Percentiles rank a stretch among this genome's conserved stretches.
phyloP scores from a whole-genome alignment of 352 stramenopile genomes.

The Phytophthora fragariaefolia region DNA sequence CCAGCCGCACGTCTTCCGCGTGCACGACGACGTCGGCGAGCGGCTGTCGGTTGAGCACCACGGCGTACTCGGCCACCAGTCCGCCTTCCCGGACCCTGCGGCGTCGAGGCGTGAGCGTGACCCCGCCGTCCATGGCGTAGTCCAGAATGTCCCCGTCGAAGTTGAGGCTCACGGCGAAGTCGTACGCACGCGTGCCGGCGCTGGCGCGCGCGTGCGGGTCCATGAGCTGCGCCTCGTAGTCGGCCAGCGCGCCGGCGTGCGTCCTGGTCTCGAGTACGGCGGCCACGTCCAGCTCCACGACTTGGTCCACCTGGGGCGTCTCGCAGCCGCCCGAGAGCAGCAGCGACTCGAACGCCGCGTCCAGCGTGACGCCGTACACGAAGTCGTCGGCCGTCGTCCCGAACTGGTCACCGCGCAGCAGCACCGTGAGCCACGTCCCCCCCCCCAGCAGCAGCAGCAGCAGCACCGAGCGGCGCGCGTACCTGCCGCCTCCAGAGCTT shows the following conservation, averaged over 20 bases:
- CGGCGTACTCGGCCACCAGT: constrained; percentile 57
- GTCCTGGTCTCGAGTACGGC: constrained; percentile 49
- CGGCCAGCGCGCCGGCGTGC: constrained; percentile 13
- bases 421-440: constrained; percentile 1
- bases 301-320: constrained; percentile 47
- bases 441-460: not conserved
- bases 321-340: constrained; percentile 58
- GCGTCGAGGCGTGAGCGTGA: constrained; percentile 59
- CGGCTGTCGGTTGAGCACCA: constrained; percentile 75
- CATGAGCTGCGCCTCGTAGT: constrained; percentile 66
- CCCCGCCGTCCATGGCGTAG: constrained; percentile 72
- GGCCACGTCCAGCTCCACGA: constrained; percentile 54
- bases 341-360: constrained; percentile 56
- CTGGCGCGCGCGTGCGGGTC: constrained; percentile 43
- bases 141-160: constrained; percentile 66
- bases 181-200: constrained; percentile 38
- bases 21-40: constrained; percentile 54
- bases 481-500: constrained; percentile 79
- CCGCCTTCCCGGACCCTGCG: constrained; percentile 59
- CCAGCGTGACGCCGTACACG: constrained; percentile 55
- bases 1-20: constrained; percentile 47
- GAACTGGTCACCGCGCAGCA: constrained; percentile 45
- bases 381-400: constrained; percentile 70
- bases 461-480: not conserved
- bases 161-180: constrained; percentile 65